Percentiles rank a stretch among this genome's conserved stretches.
Evolutionary conservation across 495 filamentous ascomycete species (phyloP).

Genomic region (Xylaria flabelliformis): DNA sequence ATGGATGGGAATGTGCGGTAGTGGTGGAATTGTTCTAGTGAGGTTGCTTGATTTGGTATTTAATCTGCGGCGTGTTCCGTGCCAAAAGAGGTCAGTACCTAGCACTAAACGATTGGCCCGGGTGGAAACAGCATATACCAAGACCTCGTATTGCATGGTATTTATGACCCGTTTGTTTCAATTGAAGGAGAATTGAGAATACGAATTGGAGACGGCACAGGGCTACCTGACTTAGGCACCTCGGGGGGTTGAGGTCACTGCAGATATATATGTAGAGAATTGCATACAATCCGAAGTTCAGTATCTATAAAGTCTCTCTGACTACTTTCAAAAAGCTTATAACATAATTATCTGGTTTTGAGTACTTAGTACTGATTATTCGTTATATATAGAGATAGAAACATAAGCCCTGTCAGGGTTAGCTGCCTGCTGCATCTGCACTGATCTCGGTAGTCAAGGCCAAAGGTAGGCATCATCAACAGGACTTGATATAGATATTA

Average conservation of each 20-base stretch:
- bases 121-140: constrained; percentile 16
- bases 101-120: constrained; percentile 3
- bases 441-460: background rate
- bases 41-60: constrained; percentile 7
- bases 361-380: background rate
- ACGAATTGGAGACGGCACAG: too few species aligned
- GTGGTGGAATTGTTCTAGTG: constrained; percentile 13
- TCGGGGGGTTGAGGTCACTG: too few species aligned
- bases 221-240: too few species aligned
- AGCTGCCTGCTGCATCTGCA: background rate
- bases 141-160: background rate
- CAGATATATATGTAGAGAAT: background rate
- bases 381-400: background rate
- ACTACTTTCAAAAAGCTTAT: background rate
- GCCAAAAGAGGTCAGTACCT: constrained; percentile 7
- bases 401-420: background rate
- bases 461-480: background rate
- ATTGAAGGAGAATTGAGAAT: constrained; percentile 7
- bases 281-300: background rate
- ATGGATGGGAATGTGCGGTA: background rate
- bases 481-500: background rate
- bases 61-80: background rate
- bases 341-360: background rate
- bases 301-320: background rate
- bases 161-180: background rate